Percentiles rank a stretch among this genome's conserved stretches.
Evolutionary conservation across 257 asterid genomes (phyloP).

Genomic region (Solanum medicagineum): DNA sequence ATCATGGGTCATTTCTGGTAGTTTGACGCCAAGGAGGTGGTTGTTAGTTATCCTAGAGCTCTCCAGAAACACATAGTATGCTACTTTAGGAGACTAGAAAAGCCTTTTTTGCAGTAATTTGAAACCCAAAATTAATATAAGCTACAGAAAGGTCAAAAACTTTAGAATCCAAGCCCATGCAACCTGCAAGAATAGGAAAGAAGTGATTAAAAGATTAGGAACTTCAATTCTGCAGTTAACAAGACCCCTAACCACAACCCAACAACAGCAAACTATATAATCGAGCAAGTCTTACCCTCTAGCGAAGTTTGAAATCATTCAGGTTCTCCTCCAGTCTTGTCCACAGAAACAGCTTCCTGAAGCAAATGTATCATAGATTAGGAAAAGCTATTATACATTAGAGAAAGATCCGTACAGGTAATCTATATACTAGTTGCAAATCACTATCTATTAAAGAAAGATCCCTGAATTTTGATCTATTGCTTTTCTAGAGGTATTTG

Average conservation of each 20-base stretch:
- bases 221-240: background rate
- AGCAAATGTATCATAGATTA: background rate
- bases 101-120: slow-evolving; percentile 1
- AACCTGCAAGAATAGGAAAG: slow-evolving; percentile 17
- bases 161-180: slow-evolving; percentile 9
- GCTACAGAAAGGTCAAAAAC: background rate
- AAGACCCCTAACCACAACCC: background rate
- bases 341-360: slow-evolving; percentile 22
- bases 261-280: background rate
- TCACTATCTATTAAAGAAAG: background rate
- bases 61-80: slow-evolving; percentile 18
- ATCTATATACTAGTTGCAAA: background rate
- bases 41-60: slow-evolving; percentile 13
- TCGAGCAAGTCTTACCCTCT: slow-evolving; percentile 20
- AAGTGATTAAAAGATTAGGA: background rate
- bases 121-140: background rate
- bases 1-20: slow-evolving; percentile 12
- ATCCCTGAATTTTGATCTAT: background rate
- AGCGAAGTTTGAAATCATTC: background rate
- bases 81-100: slow-evolving; percentile 6
- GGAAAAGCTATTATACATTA: background rate
- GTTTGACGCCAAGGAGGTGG: slow-evolving; percentile 18
- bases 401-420: background rate
- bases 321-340: slow-evolving; percentile 34
- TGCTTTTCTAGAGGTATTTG: background rate